These are phyloP conservation scores for Raffaelea arxii DNA, from an alignment of 2,329 filamentous ascomycete species.

Conservation along the genomic window DNA sequence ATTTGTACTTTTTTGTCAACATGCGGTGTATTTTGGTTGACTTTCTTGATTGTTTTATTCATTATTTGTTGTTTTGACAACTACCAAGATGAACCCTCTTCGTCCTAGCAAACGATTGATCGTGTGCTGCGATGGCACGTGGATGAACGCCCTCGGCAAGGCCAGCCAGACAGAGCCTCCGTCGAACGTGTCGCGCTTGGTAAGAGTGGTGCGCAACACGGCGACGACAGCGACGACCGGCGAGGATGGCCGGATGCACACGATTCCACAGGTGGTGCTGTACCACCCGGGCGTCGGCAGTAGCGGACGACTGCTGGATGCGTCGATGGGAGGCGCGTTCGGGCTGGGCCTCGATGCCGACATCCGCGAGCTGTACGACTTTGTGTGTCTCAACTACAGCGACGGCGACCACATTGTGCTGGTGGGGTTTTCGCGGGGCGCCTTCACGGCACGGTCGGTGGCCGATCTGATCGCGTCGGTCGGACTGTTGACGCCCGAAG, in stretches of 20 bases:
- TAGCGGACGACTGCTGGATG: constrained; percentile 17
- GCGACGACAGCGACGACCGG: constrained; percentile 13
- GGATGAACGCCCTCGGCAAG: constrained; percentile 22
- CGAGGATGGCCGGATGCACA: too few relatives aligned
- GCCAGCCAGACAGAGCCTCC: constrained; percentile 7
- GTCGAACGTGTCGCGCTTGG: constrained; percentile 11
- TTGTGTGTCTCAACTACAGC: constrained; percentile 26
- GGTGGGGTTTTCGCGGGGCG: constrained; percentile 29
- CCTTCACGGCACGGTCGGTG: constrained; percentile 28
- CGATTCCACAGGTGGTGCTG: constrained; percentile 22
- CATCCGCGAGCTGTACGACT: constrained; percentile 27
- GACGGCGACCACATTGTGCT: constrained; percentile 26
- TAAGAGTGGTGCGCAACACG: constrained; percentile 6
- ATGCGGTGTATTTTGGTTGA: too few relatives aligned
- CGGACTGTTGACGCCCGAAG: constrained; percentile 30
- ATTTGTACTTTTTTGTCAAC: too few relatives aligned
- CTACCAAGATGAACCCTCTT: too few relatives aligned
- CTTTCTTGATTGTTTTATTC: too few relatives aligned
- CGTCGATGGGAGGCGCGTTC: constrained; percentile 21
- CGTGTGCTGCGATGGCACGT: constrained; percentile 24
- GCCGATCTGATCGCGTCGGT: constrained; percentile 27
- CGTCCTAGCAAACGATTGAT: constrained; percentile 13
- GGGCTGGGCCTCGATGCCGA: constrained; percentile 23
- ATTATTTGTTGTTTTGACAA: too few relatives aligned
- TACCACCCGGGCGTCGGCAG: constrained; percentile 23